phyloP scores from a whole-genome alignment of 1,284 basidiomycete species.

The Trametes versicolor region DNA sequence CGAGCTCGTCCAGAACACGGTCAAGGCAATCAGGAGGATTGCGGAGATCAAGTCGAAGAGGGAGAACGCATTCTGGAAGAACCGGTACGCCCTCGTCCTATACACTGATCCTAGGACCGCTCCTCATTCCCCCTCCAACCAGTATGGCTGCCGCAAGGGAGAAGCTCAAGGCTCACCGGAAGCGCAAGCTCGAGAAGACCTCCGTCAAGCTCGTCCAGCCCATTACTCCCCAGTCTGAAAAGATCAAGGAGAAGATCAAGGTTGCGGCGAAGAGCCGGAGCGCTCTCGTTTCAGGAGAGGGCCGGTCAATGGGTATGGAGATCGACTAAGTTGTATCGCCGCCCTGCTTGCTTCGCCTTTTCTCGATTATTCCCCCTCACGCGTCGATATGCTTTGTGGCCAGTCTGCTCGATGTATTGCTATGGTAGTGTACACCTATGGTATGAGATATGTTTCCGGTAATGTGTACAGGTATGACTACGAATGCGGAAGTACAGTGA shows the following conservation, averaged over 20 bases:
- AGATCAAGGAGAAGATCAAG: slow-evolving; percentile 82
- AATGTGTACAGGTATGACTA: slow-evolving; percentile 37
- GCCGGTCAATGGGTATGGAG: slow-evolving; percentile 85
- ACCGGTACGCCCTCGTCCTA: slow-evolving; percentile 63
- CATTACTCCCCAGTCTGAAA: slow-evolving; percentile 57
- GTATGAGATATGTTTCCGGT: slow-evolving; percentile 37
- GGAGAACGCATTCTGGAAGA: slow-evolving; percentile 98
- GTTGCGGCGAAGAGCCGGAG: slow-evolving; percentile 73
- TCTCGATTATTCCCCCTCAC: slow-evolving; percentile 12
- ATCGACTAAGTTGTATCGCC: slow-evolving; percentile 61
- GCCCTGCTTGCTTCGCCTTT: slow-evolving; percentile 5
- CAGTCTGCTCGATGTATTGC: slow-evolving; percentile 33
- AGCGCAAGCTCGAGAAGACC: slow-evolving; percentile 69
- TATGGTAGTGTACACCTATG: slow-evolving; percentile 36
- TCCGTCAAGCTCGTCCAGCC: slow-evolving; percentile 82
- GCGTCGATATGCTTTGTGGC: slow-evolving; percentile 34
- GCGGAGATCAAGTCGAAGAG: slow-evolving; percentile 92
- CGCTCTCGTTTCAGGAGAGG: slow-evolving; percentile 81
- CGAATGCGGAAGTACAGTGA: slow-evolving; percentile 29
- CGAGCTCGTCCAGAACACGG: slow-evolving; percentile 92
- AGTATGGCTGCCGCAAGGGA: slow-evolving; percentile 87
- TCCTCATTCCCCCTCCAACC: slow-evolving; percentile 17
- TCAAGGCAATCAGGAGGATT: slow-evolving; percentile 97
- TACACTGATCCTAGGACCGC: neutral
- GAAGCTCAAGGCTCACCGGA: slow-evolving; percentile 74